Base-by-base conservation (phyloP, 495 filamentous ascomycete genomes). In the Lichina pygmaea region DNA sequence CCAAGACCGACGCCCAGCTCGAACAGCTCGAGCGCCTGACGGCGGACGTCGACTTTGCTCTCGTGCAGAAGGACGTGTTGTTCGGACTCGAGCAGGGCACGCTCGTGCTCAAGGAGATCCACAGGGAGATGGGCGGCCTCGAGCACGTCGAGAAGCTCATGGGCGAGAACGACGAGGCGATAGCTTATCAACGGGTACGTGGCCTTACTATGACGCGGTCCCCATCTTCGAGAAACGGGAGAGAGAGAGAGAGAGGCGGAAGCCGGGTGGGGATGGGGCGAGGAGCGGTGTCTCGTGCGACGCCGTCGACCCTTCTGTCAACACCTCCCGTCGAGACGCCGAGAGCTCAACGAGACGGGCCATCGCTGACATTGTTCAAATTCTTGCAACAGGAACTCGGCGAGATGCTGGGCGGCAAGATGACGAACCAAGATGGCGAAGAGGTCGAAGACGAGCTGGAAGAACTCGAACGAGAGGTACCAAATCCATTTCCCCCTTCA, bases 401-500 rank as follows among this genome's bases (percentile, higher is more conserved):
- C 58, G 83, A 89, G 40, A 82, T 93, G 76, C 69, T 97, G 9
- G 79, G 71, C 8, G 82, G 81, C 2, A 66, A 71, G 49, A 77
- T 94, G 62, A 81, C 79, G 36, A 85, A 81, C 54, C 78, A 86
- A 54, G 91, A 95, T 60, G 89, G 95, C 58, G 91, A 94, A 49
- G 89, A 94, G 54, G 91, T 95, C 24, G 91, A 94, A 55, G 85
- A 94, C 53, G 89, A 95, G 62, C 60, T 97, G 50, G 83, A 78
- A 42, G 75, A 69, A 15, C 61, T 95, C 47, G 75, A 82, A 56
- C 68, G 63, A 13, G 77, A 93, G 58, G 59, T 81, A 45, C 24
- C 24, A 1, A 24, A 24, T 24, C 24, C 4, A 4, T 2, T 24
- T 24, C 4, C 24, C 24, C 4, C 24, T 24, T 24, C 24, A 24